Evolutionary conservation across 148 eudicot species (phyloP).

Genomic region (Silene uniflora): DNA sequence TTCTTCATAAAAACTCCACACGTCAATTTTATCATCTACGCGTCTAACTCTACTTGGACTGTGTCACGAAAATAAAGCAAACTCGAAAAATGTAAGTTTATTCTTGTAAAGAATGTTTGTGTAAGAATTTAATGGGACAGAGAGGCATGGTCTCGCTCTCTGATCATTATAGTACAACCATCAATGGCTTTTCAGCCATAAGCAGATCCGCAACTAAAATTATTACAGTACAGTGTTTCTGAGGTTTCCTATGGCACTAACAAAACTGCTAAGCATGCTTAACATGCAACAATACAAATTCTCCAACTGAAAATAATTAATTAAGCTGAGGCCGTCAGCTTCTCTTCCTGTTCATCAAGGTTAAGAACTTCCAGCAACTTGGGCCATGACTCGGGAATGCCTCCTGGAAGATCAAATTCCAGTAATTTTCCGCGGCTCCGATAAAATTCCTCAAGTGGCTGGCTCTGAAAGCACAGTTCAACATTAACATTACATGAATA

Average conservation of each 20-base stretch:
- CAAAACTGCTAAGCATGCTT: slow-evolving; percentile 52
- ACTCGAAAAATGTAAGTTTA: not conserved
- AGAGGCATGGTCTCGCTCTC: not conserved
- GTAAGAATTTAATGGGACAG: not conserved
- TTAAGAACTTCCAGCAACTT: slow-evolving; percentile 82
- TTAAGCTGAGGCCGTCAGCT: slow-evolving; percentile 65
- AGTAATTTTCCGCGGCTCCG: slow-evolving; percentile 64
- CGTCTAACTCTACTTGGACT: too few relatives aligned
- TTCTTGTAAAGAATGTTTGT: too few relatives aligned
- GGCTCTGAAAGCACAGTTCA: slow-evolving; percentile 57
- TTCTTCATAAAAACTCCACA: too few relatives aligned
- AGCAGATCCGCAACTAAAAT: not conserved
- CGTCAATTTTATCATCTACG: too few relatives aligned
- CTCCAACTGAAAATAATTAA: not conserved
- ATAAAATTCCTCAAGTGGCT: slow-evolving; percentile 86
- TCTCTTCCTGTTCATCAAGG: slow-evolving; percentile 82
- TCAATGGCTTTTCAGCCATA: slow-evolving; percentile 32
- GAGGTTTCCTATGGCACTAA: slow-evolving; percentile 18
- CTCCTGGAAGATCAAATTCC: slow-evolving; percentile 93
- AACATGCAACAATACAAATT: slow-evolving; percentile 39
- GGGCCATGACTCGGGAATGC: slow-evolving; percentile 97
- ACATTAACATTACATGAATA: not conserved
- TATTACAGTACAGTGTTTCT: slow-evolving; percentile 5
- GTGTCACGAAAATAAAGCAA: not conserved
- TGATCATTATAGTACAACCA: slow-evolving; percentile 9